Percentiles rank a stretch among this genome's conserved stretches.
These are phyloP conservation scores for Colletotrichum paranaense DNA, from an alignment of 2,329 filamentous ascomycete species.

Conservation along the genomic window DNA sequence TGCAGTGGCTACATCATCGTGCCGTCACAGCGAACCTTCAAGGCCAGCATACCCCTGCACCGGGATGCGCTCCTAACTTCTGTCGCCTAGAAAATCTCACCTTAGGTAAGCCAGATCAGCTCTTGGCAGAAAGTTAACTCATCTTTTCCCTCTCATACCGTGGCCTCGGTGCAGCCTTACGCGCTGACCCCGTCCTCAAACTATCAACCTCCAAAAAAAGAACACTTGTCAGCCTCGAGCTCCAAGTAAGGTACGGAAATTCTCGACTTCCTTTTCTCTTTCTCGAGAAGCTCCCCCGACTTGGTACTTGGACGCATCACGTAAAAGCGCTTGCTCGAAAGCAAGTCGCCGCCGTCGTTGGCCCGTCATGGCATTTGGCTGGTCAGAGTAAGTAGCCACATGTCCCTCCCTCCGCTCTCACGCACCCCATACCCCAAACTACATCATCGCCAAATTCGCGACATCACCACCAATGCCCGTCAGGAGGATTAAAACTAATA, in stretches of 20 bases:
- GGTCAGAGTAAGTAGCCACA: slow-evolving; percentile 33
- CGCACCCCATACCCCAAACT: background rate
- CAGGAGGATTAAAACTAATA: background rate
- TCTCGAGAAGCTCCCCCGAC: background rate
- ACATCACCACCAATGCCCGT: background rate
- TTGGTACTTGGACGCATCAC: background rate
- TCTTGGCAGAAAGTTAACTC: slow-evolving; percentile 27
- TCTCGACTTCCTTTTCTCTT: background rate
- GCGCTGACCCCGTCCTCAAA: background rate
- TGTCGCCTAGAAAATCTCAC: slow-evolving; percentile 10
- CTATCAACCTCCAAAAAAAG: background rate
- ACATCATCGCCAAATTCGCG: background rate
- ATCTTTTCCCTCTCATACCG: slow-evolving; percentile 4
- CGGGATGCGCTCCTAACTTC: slow-evolving; percentile 26
- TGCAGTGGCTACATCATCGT: slow-evolving; percentile 36
- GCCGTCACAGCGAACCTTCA: slow-evolving; percentile 14
- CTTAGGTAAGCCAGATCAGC: slow-evolving; percentile 28
- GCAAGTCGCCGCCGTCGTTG: slow-evolving; percentile 5
- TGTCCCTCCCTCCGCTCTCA: background rate
- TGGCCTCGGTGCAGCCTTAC: slow-evolving; percentile 22
- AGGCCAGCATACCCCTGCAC: slow-evolving; percentile 21
- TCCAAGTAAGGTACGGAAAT: background rate
- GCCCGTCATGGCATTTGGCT: slow-evolving; percentile 39
- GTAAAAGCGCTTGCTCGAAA: background rate
- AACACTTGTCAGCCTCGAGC: slow-evolving; percentile 19